A percentile compares a stretch with the other conserved stretches of the same genome.
phyloP scores from a whole-genome alignment of 73 alveolate genomes.

The Tetrahymena malaccensis region DNA sequence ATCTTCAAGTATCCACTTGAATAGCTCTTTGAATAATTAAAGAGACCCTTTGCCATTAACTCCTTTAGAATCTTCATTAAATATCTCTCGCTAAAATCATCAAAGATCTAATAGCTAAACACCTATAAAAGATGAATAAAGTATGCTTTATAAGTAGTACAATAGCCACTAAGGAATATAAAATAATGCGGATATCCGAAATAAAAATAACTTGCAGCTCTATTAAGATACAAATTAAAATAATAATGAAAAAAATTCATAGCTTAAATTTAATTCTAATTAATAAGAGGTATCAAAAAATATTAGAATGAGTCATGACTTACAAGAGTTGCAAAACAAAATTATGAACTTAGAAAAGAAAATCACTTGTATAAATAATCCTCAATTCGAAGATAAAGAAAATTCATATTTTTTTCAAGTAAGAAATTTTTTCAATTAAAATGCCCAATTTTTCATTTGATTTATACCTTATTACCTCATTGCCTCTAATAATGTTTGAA shows the following conservation, averaged over 20 bases:
- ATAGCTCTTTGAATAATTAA: background rate
- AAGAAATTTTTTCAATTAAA: background rate
- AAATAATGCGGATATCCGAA: background rate
- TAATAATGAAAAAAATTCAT: background rate
- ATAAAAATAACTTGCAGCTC: background rate
- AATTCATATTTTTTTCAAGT: background rate
- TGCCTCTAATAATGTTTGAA: background rate
- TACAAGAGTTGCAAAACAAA: background rate
- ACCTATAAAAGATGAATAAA: background rate
- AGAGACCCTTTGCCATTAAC: background rate
- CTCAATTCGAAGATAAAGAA: background rate
- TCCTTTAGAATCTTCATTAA: background rate
- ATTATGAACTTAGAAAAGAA: background rate
- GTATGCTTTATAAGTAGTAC: background rate
- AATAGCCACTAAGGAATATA: background rate
- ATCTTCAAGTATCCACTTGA: background rate
- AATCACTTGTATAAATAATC: background rate
- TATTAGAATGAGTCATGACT: background rate
- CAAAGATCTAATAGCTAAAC: background rate
- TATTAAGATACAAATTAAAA: background rate
- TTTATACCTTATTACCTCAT: background rate
- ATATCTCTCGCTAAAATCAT: background rate
- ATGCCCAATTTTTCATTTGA: no score
- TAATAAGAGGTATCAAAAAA: background rate
- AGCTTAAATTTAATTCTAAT: background rate